These are phyloP conservation scores for Coemansia sp. DNA, from an alignment of 192 early-diverging fungal genomes.

Conservation along the genomic window DNA sequence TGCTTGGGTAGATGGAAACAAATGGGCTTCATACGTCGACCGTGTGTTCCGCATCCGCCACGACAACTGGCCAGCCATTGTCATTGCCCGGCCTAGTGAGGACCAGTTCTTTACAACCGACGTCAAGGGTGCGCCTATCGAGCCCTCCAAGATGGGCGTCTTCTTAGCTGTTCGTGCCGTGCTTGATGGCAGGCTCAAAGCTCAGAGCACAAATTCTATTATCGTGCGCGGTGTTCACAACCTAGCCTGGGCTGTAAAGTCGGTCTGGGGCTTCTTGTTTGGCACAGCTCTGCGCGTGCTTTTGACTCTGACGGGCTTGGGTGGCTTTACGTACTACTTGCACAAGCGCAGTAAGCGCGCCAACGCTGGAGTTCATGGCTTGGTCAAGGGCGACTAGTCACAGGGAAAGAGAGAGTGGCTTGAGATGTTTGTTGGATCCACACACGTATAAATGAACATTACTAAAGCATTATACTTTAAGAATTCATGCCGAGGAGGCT, in stretches of 20 bases:
- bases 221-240: conserved; percentile 24
- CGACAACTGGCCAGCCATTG: conserved; percentile 39
- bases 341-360: conserved; percentile 18
- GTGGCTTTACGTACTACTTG: conserved; percentile 18
- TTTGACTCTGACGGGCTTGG: conserved; percentile 17
- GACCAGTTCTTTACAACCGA: conserved; percentile 42
- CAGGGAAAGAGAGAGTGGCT: background rate
- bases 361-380: background rate
- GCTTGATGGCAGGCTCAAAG: conserved; percentile 33
- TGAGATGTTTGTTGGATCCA: background rate
- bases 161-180: conserved; percentile 46
- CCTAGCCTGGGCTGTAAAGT: background rate
- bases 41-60: conserved; percentile 53
- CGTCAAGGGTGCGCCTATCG: conserved; percentile 25
- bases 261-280: conserved; percentile 27
- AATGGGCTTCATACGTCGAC: conserved; percentile 62
- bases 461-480: background rate
- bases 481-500: conserved; percentile 21
- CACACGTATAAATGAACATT: background rate
- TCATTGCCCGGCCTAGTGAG: conserved; percentile 57
- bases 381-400: conserved; percentile 45
- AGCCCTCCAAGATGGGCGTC: conserved; percentile 39
- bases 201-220: conserved; percentile 41
- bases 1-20: conserved; percentile 62
- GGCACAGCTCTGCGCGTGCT: conserved; percentile 27